Evolutionary conservation across 1,284 basidiomycete species (phyloP), one percentile per base, ranked within the genome.

Genomic region (Abortiporus biennis): DNA sequence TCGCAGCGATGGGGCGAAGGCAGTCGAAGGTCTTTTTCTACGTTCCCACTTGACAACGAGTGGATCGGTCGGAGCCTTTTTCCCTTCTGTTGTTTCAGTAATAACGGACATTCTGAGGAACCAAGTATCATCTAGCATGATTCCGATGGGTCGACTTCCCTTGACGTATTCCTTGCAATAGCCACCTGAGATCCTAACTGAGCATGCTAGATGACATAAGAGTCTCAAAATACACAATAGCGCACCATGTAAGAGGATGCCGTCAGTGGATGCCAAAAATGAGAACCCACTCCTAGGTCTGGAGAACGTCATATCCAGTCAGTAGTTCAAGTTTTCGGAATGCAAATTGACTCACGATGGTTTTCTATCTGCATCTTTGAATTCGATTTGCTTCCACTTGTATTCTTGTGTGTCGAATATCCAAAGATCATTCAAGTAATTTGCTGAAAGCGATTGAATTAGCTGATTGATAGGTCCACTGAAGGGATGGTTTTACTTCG

Each of bases 81-180:
- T 33, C 51, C 50, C 41, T 38, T 55, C 48, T 12, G 61, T 42
- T 3, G 59, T 47, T 19, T 55, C 52, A 20, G 36, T 9, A 37
- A 22, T 15, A 31, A 53, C 70, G 9, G 47, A 86, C 80, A n/a
- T n/a, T n/a, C 80, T 77, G n/a, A 96, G 71, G 42, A 94, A 71
- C 92, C 93, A 96, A 0, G 88, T 89, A 55, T 97, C 93, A 25
- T 94, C 91, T 3, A 95, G 71, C 61, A 91, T 92, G 8, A 93
- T 72, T 1, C 93, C 93, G 29, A 92, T 71, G 0, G 89, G 82
- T 2, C 89, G 74, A 56, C 92, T 91, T 0, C 91, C 91, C 57
- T 94, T 94, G 31, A 72, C 66, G 53, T 95, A 96, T 58, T 91
- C 87, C 58, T 96, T 96, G 57, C 87, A 90, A 60, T 96, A 97